Base-by-base conservation (phyloP, 768 basidiomycete genomes). In the Pleurotus djamor region DNA sequence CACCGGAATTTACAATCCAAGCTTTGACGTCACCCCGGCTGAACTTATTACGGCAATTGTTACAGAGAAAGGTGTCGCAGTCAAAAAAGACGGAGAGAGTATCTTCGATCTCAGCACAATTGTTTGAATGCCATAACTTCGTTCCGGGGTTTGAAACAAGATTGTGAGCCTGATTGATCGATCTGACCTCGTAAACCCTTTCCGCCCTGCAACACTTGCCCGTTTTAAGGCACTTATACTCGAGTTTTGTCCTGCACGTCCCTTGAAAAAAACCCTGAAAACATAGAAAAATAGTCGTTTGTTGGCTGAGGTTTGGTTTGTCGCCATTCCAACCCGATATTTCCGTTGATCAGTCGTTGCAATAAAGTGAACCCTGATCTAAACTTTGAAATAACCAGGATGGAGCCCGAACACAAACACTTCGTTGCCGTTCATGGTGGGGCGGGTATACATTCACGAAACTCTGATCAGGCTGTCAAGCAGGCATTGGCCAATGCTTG, bases 21-120 rank as follows among this genome's bases (percentile, higher is more conserved):
- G 92, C 63, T 98, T 98, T 72, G 96, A 98, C 69, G 94, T 98
- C 13, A 98, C 96, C 0, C 95, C 96, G 0, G 93, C 95, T 2
- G 89, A 91, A 60, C 76, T 98, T 45, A 97, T 98, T 63, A 91
- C 88, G n/a, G 92, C 91, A 34, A 91, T 98, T 52, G 94, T 96
- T 10, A 98, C 95, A 2, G 96, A 98, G 76, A 94, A 91, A 65
- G 95, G 96, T 5, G 94, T 97, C 35, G 93, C 92, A 3, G 83
- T 88, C 59, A 88, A 87, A 67, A 74, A 74, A 59, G 81, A 81
- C 5, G 87, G 87, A 21, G 76, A 79, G 60, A 70, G 68, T 2
- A 67, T 60, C 28, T 92, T 94, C 65, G 89, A 95, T 67, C 77
- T 96, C 32, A 76, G 79, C 50, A 69, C 69, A 6, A 79, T 91